Conservation (phyloP, 148 eudicot species). For the Oxyria digyna region DNA sequence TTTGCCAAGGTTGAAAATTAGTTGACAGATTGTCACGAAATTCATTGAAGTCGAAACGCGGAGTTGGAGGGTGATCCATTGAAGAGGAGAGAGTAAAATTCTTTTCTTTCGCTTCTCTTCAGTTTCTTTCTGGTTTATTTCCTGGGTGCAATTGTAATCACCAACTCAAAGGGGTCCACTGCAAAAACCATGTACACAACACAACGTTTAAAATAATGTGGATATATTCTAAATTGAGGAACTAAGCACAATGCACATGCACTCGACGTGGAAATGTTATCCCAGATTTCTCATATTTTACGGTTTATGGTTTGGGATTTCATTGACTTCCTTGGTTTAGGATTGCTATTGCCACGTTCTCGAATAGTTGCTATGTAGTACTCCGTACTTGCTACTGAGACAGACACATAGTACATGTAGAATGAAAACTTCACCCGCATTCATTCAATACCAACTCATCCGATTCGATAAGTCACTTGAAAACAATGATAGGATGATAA, state of each 20-base stretch:
- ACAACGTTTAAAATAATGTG: background rate
- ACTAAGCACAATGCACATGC: too few species aligned
- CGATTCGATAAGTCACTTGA: too few species aligned
- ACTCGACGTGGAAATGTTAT: background rate
- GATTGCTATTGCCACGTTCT: background rate
- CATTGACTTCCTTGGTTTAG: background rate
- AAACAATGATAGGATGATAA: too few species aligned
- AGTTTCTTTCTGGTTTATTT: background rate
- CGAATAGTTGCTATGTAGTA: too few species aligned
- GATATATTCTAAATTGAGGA: background rate
- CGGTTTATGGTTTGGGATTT: background rate
- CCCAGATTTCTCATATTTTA: background rate
- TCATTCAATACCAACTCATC: too few species aligned
- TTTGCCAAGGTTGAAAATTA: conserved; percentile 61
- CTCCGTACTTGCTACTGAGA: too few species aligned
- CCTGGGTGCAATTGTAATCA: too few species aligned
- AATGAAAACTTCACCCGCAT: too few species aligned
- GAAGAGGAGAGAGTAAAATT: background rate
- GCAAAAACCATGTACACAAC: background rate
- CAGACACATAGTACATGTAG: too few species aligned
- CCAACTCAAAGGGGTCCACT: background rate
- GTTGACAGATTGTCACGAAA: conserved; percentile 44
- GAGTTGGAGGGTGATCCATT: background rate
- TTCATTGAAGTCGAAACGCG: conserved; percentile 41
- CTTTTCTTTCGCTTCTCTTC: background rate